Evolutionary conservation across 2,329 filamentous ascomycete genomes (phyloP).

Genomic region (Fusarium napiforme): DNA sequence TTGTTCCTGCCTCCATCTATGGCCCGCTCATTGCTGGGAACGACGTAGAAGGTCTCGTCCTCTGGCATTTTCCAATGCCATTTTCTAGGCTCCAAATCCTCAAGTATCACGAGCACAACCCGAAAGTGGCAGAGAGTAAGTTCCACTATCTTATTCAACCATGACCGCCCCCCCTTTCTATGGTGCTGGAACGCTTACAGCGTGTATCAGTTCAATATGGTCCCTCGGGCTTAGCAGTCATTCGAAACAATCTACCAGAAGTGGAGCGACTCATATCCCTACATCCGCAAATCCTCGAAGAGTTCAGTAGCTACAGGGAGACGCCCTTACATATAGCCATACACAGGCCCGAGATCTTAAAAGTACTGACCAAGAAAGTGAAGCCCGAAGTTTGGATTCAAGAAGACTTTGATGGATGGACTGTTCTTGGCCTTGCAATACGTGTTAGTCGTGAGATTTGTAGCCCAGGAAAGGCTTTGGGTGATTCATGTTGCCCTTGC

Average conservation of each 20-base stretch:
- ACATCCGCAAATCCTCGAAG: accelerated
- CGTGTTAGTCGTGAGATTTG: accelerated
- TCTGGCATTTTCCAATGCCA: too few relatives aligned
- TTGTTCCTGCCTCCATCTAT: not conserved
- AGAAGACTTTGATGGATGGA: too few relatives aligned
- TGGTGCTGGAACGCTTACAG: accelerated
- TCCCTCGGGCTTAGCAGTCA: not conserved
- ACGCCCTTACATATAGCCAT: not conserved
- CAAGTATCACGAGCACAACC: accelerated
- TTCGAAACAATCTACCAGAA: accelerated
- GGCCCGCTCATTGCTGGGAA: accelerated
- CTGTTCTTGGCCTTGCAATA: not conserved
- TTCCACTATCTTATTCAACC: not conserved
- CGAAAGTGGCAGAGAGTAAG: accelerated
- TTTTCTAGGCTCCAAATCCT: not conserved
- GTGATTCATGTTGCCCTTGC: not conserved
- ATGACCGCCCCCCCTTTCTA: too few relatives aligned
- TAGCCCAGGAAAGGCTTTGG: accelerated
- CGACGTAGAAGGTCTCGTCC: not conserved
- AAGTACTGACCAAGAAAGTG: not conserved
- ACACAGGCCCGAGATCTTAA: accelerated
- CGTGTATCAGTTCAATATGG: accelerated
- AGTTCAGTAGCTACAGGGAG: accelerated
- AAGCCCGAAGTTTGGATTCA: accelerated
- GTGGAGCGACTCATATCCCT: not conserved